A percentile compares a stretch with the other conserved stretches of the same genome.
Evolutionary conservation across 2,329 filamentous ascomycete species (phyloP).

Genomic region (Cercospora beticola): DNA sequence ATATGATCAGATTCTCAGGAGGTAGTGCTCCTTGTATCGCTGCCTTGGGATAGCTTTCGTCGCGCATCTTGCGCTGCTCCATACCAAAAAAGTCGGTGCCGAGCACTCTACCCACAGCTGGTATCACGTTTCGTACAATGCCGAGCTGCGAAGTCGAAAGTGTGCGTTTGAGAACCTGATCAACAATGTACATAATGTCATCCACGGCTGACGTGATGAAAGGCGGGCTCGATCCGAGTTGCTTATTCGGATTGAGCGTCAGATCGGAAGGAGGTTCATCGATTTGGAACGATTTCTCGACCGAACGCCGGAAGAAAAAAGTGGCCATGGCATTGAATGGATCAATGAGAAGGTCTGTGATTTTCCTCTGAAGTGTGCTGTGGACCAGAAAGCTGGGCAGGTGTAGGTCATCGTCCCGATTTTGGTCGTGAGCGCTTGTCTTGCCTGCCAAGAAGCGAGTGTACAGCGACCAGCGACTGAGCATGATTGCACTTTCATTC

Average conservation of each 20-base stretch:
- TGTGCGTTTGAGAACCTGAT: constrained; percentile 82
- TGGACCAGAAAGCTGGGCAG: constrained; percentile 73
- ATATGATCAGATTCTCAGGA: constrained; percentile 81
- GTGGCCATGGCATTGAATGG: constrained; percentile 92
- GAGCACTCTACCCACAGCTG: constrained; percentile 75
- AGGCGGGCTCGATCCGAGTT: constrained; percentile 74
- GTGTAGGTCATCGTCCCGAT: constrained; percentile 47
- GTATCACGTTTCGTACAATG: constrained; percentile 74
- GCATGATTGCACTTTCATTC: constrained; percentile 86
- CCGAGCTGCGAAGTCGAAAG: constrained; percentile 80
- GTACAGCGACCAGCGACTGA: constrained; percentile 90
- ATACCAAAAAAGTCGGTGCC: constrained; percentile 91
- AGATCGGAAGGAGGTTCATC: constrained; percentile 83
- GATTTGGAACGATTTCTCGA: constrained; percentile 96
- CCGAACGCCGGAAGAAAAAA: constrained; percentile 94
- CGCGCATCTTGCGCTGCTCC: constrained; percentile 96
- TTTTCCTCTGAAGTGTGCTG: constrained; percentile 78
- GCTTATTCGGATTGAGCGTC: constrained; percentile 69
- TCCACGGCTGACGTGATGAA: constrained; percentile 95
- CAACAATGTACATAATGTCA: constrained; percentile 99
- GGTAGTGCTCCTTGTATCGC: constrained; percentile 76
- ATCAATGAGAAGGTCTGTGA: constrained; percentile 68
- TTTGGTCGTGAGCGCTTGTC: constrained; percentile 51
- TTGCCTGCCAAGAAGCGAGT: constrained; percentile 84
- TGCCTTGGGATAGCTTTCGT: constrained; percentile 86